phyloP scores from a whole-genome alignment of 768 basidiomycete genomes.

The Suillus discolor region DNA sequence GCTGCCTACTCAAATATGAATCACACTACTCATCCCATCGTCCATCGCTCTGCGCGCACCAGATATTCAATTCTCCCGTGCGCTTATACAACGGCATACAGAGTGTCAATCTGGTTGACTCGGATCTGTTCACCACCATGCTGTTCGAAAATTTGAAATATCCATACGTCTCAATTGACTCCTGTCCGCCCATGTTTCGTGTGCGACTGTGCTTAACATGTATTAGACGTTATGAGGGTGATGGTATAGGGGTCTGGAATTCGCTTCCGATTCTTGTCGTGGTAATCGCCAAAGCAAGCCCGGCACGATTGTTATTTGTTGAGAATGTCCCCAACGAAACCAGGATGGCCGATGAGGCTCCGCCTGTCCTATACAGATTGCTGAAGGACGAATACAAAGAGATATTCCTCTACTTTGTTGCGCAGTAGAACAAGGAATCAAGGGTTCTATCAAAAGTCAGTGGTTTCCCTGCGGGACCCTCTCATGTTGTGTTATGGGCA shows the following conservation, averaged over 20 bases:
- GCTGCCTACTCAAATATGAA: not conserved
- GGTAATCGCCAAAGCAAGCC: slow-evolving; percentile 47
- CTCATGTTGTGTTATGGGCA: slow-evolving; percentile 88
- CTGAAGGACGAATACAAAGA: slow-evolving; percentile 96
- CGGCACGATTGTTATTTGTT: slow-evolving; percentile 80
- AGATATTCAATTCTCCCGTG: slow-evolving; percentile 57
- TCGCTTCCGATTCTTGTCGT: not conserved
- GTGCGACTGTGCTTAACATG: slow-evolving; percentile 93
- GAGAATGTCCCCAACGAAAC: slow-evolving; percentile 68
- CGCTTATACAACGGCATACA: slow-evolving; percentile 97
- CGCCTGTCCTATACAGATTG: slow-evolving; percentile 66
- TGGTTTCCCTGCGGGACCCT: slow-evolving; percentile 59
- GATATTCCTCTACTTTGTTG: slow-evolving; percentile 88
- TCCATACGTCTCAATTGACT: slow-evolving; percentile 96
- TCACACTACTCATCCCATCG: slow-evolving; percentile 24
- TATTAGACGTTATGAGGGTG: slow-evolving; percentile 64
- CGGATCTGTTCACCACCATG: slow-evolving; percentile 86
- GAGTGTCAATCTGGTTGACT: slow-evolving; percentile 91
- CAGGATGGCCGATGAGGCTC: slow-evolving; percentile 25
- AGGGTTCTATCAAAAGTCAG: slow-evolving; percentile 82
- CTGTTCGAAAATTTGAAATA: slow-evolving; percentile 98
- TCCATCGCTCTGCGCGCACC: slow-evolving; percentile 16
- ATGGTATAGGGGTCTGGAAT: slow-evolving; percentile 50
- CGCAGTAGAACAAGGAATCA: slow-evolving; percentile 94
- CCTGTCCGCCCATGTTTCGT: slow-evolving; percentile 91